Evolutionary conservation across 352 stramenopile species (phyloP).

Genomic region (Bremia lactucae): DNA sequence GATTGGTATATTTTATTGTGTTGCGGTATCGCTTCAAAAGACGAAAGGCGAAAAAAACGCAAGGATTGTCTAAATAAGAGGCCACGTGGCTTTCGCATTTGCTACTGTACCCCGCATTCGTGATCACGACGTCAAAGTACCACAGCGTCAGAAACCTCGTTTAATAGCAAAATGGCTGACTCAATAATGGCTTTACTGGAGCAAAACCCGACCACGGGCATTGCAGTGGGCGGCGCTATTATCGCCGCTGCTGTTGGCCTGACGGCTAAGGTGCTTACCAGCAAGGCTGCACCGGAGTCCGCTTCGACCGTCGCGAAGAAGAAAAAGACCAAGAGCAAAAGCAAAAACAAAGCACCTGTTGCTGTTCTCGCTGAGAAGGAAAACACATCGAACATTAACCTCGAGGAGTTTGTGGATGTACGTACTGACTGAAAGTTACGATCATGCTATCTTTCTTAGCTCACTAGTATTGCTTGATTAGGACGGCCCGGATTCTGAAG

Average conservation of each 20-base stretch:
- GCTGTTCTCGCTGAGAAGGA: slow-evolving; percentile 19
- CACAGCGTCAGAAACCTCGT: background rate
- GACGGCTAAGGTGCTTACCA: slow-evolving; percentile 51
- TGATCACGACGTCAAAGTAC: slow-evolving; percentile 3
- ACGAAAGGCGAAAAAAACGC: too few species aligned
- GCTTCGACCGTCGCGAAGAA: slow-evolving; percentile 23
- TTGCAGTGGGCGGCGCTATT: slow-evolving; percentile 58
- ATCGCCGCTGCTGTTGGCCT: slow-evolving; percentile 58
- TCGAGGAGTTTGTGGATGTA: slow-evolving; percentile 56
- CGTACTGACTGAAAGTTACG: background rate
- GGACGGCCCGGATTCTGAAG: slow-evolving; percentile 73
- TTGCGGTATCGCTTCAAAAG: too few species aligned
- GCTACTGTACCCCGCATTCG: slow-evolving; percentile 6
- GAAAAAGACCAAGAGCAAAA: slow-evolving; percentile 51
- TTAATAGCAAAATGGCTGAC: slow-evolving; percentile 36
- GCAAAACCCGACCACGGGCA: slow-evolving; percentile 43
- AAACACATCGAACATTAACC: slow-evolving; percentile 35
- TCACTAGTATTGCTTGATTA: background rate
- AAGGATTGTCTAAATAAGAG: too few species aligned
- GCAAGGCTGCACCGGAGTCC: slow-evolving; percentile 19
- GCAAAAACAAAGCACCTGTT: slow-evolving; percentile 37
- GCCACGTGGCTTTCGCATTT: slow-evolving; percentile 5
- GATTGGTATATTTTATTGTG: too few species aligned
- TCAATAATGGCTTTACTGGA: slow-evolving; percentile 51
- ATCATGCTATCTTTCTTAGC: background rate